Evolutionary conservation across 1,139 yeast species (phyloP).

Genomic region (Ashbya aceris): DNA sequence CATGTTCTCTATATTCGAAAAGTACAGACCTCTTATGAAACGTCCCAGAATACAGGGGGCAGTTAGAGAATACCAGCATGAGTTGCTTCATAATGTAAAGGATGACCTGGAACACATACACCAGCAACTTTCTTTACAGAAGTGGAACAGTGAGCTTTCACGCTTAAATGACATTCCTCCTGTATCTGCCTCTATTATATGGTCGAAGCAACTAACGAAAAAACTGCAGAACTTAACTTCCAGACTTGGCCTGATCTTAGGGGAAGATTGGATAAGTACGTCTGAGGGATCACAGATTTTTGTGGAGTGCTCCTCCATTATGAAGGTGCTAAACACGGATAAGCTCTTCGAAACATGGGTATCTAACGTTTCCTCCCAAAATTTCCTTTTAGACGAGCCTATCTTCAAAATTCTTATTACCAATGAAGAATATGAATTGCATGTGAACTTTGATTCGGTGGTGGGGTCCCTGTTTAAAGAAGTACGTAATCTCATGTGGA

Average conservation of each 20-base stretch:
- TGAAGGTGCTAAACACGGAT: slow-evolving; percentile 39
- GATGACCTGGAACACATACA: slow-evolving; percentile 38
- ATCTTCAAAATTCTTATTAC: slow-evolving; percentile 33
- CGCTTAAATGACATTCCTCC: slow-evolving; percentile 40
- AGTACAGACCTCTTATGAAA: slow-evolving; percentile 38
- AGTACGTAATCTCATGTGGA: slow-evolving; percentile 40
- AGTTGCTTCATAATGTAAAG: slow-evolving; percentile 40
- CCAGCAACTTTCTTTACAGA: slow-evolving; percentile 31
- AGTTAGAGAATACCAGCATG: slow-evolving; percentile 46
- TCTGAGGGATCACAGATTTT: slow-evolving; percentile 63
- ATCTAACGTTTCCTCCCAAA: slow-evolving; percentile 11
- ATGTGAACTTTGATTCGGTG: slow-evolving; percentile 45
- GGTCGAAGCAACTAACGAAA: slow-evolving; percentile 42
- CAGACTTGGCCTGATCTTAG: slow-evolving; percentile 47
- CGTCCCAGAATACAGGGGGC: slow-evolving; percentile 47
- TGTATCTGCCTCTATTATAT: slow-evolving; percentile 38
- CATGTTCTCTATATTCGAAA: slow-evolving; percentile 43
- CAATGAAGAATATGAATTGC: slow-evolving; percentile 18
- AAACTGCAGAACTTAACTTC: slow-evolving; percentile 35
- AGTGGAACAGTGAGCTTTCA: slow-evolving; percentile 22
- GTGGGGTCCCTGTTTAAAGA: slow-evolving; percentile 43
- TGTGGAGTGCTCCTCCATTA: slow-evolving; percentile 39
- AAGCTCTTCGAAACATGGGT: slow-evolving; percentile 44
- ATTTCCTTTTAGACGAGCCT: slow-evolving; percentile 30
- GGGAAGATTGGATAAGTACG: slow-evolving; percentile 65